Evolutionary conservation across 2,329 filamentous ascomycete species (phyloP).

Genomic region (Clonostachys rhizophaga): DNA sequence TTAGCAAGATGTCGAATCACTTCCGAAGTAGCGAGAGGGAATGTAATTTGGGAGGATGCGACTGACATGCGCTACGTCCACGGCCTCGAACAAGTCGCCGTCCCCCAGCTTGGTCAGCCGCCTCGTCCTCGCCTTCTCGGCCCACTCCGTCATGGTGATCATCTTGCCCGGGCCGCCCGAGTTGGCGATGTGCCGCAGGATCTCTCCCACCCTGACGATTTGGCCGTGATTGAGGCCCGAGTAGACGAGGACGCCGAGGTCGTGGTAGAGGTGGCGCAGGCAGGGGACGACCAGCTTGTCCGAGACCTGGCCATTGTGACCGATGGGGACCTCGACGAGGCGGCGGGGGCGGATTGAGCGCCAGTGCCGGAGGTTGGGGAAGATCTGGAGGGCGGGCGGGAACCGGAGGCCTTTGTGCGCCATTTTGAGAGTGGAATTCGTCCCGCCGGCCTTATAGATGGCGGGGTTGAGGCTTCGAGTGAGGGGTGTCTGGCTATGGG

Average conservation of each 20-base stretch:
- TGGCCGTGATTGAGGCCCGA: neutral
- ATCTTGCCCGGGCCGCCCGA: neutral
- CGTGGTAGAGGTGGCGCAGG: constrained; percentile 7
- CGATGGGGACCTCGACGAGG: constrained; percentile 2
- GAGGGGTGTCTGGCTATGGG: constrained; percentile 1
- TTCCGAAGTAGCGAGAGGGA: too few species aligned
- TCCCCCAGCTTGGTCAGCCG: neutral
- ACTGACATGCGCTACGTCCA: neutral
- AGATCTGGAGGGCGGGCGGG: constrained; percentile 7
- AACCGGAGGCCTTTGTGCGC: neutral
- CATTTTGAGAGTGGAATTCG: neutral
- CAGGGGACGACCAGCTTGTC: neutral
- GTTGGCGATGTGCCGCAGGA: neutral
- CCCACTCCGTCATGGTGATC: neutral
- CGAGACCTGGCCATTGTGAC: neutral
- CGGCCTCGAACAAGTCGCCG: neutral
- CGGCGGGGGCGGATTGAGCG: constrained; percentile 9
- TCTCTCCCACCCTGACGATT: neutral
- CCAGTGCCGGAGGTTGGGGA: constrained; percentile 13
- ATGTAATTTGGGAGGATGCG: too few species aligned
- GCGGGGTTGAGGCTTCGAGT: constrained; percentile 1
- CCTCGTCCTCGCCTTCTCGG: neutral
- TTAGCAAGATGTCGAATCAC: too few species aligned
- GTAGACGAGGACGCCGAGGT: neutral
- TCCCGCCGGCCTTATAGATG: too few species aligned